Base-by-base conservation (phyloP, 208 protist genomes). In the Leishmania tropica region DNA sequence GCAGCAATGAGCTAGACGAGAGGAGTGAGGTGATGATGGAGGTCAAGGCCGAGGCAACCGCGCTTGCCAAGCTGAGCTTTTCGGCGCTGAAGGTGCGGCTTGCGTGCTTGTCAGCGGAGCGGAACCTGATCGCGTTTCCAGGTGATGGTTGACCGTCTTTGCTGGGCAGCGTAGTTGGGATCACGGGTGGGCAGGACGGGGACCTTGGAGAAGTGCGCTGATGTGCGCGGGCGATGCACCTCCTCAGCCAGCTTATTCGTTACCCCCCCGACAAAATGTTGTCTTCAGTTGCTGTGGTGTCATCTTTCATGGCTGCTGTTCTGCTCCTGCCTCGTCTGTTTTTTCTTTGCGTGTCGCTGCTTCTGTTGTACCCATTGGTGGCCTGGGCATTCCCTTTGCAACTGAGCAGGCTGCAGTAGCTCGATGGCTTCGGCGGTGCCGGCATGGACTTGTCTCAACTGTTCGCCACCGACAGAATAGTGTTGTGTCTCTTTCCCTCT, bases 71-170 rank as follows among this genome's bases (percentile, higher is more conserved):
- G 40, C 21, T 86, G 42, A 60, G 67, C 35, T 76, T 86, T 15
- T 79, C 83, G 1, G 71, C 78, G 6, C 47, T 86, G 31, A 74
- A 78, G 53, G 65, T 83, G 74, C 83, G 80, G 75, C 42, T 86
- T 28, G 70, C 75, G 4, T 75, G 72, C 56, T 53, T 82, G 74
- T 75, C 78, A 4, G 83, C 78, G 7, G 78, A 86, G 83, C 83
- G 83, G 37, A 81, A 86, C 56, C 40, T 86, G 67, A 80, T 82
- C 40, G 67, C 67, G 24, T 68, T 81, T 58, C 78, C 54, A 21
- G 45, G 67, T 47, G 54, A 51, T 47, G 74, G 74, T 6, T 78
- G 74, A 78, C 53, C 54, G 37, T 54, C n/a, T 45, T 19, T 31
- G 51, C 17, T 24, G 48, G 17, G n/a, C 31, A 31, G 45, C 51